Percentiles rank a stretch among this genome's conserved stretches.
These are phyloP conservation scores for Blumeria graminis DNA, from an alignment of 2,329 filamentous ascomycete genomes.

Conservation along the genomic window DNA sequence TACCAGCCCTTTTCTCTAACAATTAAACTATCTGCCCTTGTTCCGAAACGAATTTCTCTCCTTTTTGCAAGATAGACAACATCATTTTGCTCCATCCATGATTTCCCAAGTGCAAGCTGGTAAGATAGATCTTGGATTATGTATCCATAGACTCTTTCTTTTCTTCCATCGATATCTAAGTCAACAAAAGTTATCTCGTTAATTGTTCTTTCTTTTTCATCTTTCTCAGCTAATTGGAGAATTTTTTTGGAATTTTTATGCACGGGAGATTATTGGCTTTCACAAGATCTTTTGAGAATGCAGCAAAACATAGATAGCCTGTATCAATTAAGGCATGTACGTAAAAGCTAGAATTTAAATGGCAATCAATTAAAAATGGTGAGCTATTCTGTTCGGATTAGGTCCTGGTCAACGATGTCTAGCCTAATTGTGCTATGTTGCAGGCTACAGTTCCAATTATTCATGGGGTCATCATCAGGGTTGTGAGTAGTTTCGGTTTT, in stretches of 20 bases:
- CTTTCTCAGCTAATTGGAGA: not conserved
- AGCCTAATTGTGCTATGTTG: too few relatives aligned
- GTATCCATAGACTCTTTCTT: not conserved
- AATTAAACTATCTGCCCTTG: not conserved
- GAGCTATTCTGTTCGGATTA: too few relatives aligned
- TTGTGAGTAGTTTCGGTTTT: too few relatives aligned
- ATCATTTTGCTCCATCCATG: not conserved
- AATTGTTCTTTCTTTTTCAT: not conserved
- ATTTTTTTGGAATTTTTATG: not conserved
- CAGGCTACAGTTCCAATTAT: too few relatives aligned
- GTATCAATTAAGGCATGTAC: too few relatives aligned
- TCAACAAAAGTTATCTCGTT: not conserved
- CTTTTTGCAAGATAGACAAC: not conserved
- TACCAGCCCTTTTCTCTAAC: not conserved
- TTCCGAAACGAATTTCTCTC: not conserved
- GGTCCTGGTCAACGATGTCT: too few relatives aligned
- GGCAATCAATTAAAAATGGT: constrained; percentile 1
- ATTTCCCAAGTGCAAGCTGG: not conserved
- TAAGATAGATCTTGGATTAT: not conserved
- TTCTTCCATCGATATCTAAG: constrained; percentile 1
- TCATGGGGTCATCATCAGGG: too few relatives aligned
- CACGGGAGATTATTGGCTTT: too few relatives aligned
- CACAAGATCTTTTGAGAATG: too few relatives aligned
- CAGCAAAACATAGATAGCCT: too few relatives aligned
- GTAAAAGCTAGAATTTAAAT: not conserved